phyloP scores from a whole-genome alignment of 352 stramenopile genomes.

The Globisporangium apiculatum region DNA sequence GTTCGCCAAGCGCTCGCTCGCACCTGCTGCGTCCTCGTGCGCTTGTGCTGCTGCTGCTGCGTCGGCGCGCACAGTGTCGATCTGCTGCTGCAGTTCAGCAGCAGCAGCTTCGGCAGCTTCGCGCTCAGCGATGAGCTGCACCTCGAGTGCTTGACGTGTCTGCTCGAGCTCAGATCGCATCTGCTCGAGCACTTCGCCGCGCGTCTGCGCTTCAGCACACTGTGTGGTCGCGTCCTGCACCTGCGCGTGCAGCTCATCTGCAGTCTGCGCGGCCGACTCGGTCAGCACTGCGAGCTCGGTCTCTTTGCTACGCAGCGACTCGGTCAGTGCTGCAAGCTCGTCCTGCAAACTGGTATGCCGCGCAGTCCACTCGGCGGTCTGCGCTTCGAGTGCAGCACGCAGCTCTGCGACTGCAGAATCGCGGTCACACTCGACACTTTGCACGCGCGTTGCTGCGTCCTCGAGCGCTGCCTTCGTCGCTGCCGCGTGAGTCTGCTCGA shows the following conservation, averaged over 20 bases:
- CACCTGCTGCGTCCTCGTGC: neutral
- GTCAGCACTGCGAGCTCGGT: constrained; percentile 13
- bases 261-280: constrained; percentile 12
- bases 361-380: neutral
- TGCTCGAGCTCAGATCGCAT: constrained; percentile 2
- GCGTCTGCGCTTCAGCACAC: constrained; percentile 1
- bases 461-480: neutral
- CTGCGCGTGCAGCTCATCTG: constrained; percentile 6
- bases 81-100: neutral
- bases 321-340: constrained; percentile 1
- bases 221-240: constrained; percentile 1
- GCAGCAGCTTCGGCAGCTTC: neutral
- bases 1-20: neutral
- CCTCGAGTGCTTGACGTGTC: constrained; percentile 1
- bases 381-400: constrained; percentile 2
- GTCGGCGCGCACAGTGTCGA: constrained; percentile 1
- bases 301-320: constrained; percentile 2
- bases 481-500: too few relatives aligned
- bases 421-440: neutral
- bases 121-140: constrained; percentile 7
- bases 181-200: constrained; percentile 9
- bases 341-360: constrained; percentile 19
- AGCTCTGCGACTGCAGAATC: constrained; percentile 2
- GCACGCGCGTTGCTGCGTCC: neutral
- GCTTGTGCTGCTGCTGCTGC: neutral